These are phyloP conservation scores for Clausena lansium DNA, from an alignment of 345 rosid species.

Conservation along the genomic window DNA sequence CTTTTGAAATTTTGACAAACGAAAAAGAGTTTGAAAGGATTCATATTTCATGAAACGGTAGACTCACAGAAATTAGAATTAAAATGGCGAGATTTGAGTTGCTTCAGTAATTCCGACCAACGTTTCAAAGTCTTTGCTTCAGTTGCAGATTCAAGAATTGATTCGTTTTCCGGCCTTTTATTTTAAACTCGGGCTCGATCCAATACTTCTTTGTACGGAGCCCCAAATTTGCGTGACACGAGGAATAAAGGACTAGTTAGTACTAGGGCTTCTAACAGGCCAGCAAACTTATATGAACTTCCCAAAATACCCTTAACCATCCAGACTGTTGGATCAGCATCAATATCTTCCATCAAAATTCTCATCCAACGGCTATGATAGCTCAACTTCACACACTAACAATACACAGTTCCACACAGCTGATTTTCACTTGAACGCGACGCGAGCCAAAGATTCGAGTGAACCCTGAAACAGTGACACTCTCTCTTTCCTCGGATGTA, in stretches of 20 bases:
- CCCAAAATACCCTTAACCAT: neutral
- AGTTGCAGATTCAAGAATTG: neutral
- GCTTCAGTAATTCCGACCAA: neutral
- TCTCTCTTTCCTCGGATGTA: neutral
- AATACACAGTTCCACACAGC: neutral
- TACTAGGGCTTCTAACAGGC: neutral
- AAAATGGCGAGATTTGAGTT: neutral
- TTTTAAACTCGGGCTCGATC: neutral
- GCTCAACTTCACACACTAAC: neutral
- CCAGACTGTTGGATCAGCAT: neutral
- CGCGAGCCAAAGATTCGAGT: neutral
- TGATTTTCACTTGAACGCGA: neutral
- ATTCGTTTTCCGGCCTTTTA: neutral
- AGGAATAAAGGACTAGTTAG: neutral
- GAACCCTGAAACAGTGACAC: neutral
- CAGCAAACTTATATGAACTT: neutral
- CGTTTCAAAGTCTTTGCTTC: neutral
- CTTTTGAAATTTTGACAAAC: neutral
- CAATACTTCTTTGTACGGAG: neutral
- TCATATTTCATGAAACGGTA: neutral
- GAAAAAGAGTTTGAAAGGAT: neutral
- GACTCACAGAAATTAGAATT: neutral
- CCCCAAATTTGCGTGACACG: neutral
- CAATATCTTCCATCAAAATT: neutral
- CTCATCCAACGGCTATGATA: conserved; percentile 8